Percentiles rank a stretch among this genome's conserved stretches.
Conservation (phyloP, 2,329 filamentous ascomycete species). For the Lasiodiplodia sp. region DNA sequence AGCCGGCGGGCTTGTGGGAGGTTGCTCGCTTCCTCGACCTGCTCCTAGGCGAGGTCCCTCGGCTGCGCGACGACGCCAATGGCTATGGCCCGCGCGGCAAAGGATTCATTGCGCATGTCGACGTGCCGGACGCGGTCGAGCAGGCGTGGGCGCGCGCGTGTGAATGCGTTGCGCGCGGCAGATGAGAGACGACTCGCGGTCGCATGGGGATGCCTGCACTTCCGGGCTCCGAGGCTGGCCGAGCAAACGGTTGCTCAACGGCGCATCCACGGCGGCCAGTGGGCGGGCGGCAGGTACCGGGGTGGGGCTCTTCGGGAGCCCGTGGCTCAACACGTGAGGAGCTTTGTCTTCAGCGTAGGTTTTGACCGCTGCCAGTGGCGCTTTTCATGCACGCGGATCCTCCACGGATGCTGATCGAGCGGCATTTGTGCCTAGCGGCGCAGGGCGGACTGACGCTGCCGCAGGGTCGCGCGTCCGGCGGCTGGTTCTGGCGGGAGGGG, state of each 20-base stretch:
- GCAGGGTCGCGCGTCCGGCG: slow-evolving; percentile 17
- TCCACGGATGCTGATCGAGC: slow-evolving; percentile 4
- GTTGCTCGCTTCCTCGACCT: slow-evolving; percentile 51
- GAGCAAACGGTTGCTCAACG: slow-evolving; percentile 20
- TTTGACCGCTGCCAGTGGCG: background rate
- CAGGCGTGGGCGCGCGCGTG: slow-evolving; percentile 40
- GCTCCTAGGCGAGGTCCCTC: slow-evolving; percentile 53
- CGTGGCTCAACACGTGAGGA: slow-evolving; percentile 15
- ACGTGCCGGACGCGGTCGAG: slow-evolving; percentile 48
- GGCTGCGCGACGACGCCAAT: slow-evolving; percentile 51
- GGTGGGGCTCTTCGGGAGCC: slow-evolving; percentile 23
- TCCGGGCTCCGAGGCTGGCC: slow-evolving; percentile 15
- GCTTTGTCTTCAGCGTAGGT: background rate
- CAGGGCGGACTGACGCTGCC: slow-evolving; percentile 11
- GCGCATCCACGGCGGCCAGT: slow-evolving; percentile 16
- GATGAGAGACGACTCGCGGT: slow-evolving; percentile 2
- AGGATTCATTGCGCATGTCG: slow-evolving; percentile 54
- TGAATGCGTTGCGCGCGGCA: slow-evolving; percentile 9
- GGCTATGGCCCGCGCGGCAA: slow-evolving; percentile 56
- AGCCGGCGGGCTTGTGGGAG: slow-evolving; percentile 44
- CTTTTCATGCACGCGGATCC: background rate
- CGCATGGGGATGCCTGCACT: slow-evolving; percentile 19
- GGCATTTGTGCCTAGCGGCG: slow-evolving; percentile 10
- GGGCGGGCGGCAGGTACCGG: slow-evolving; percentile 21
- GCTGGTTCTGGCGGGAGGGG: slow-evolving; percentile 20